Conservation (phyloP, 2,329 filamentous ascomycete genomes). For the Dissoconium aciculare region DNA sequence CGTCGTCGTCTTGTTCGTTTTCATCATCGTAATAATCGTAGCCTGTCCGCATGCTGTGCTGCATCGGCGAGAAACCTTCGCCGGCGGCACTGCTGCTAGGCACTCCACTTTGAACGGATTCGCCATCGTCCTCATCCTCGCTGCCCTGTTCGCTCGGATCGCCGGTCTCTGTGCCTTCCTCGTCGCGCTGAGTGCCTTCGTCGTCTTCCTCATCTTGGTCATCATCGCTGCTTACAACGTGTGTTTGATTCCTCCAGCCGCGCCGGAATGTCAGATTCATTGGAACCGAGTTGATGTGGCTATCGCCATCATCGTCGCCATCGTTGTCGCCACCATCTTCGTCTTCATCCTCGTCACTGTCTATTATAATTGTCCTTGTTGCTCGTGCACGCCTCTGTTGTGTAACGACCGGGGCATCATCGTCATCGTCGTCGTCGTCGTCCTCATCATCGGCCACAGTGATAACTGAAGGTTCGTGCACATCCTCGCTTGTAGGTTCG, state of each 20-base stretch:
- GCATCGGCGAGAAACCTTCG: no score
- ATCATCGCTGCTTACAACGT: constrained; percentile 6
- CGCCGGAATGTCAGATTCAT: constrained; percentile 3
- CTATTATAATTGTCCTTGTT: background rate
- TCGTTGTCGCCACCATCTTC: constrained; percentile 10
- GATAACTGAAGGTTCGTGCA: no score
- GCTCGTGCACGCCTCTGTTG: background rate
- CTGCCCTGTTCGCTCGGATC: no score
- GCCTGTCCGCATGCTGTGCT: no score
- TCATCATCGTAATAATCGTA: no score
- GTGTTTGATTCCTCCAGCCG: constrained; percentile 8
- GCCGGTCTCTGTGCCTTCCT: no score
- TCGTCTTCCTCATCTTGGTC: constrained; percentile 6
- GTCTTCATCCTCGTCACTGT: constrained; percentile 9
- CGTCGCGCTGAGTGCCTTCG: no score
- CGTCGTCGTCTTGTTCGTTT: no score
- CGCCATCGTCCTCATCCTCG: no score
- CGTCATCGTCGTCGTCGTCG: background rate
- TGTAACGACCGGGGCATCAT: background rate
- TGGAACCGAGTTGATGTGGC: constrained; percentile 1
- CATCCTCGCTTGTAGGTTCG: constrained; percentile 1
- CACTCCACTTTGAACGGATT: no score
- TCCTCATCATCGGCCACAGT: no score
- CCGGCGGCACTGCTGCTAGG: no score
- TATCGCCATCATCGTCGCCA: constrained; percentile 10